phyloP scores from a whole-genome alignment of 805 yeast genomes.

The Yarrowia sp. region DNA sequence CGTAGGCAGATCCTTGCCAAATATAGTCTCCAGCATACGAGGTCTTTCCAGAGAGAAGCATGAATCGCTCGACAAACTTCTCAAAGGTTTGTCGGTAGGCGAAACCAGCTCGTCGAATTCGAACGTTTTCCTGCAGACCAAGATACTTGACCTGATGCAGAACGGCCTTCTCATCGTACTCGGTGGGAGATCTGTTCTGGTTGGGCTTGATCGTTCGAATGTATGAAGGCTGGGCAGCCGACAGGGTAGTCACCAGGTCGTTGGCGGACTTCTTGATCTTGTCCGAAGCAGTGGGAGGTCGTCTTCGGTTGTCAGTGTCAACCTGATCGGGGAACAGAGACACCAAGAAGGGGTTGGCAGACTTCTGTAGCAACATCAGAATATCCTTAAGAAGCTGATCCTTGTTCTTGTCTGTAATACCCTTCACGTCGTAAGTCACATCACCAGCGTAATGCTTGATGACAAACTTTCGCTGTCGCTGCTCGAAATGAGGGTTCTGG shows the following conservation, averaged over 20 bases:
- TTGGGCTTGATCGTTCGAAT: slow-evolving; percentile 97
- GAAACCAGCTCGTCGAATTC: slow-evolving; percentile 97
- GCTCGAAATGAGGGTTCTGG: slow-evolving; percentile 80
- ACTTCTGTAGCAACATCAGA: slow-evolving; percentile 69
- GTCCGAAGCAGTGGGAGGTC: slow-evolving; percentile 96
- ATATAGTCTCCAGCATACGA: slow-evolving; percentile 86
- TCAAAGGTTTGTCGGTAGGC: slow-evolving; percentile 97
- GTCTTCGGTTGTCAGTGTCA: slow-evolving; percentile 62
- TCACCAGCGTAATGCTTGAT: slow-evolving; percentile 98
- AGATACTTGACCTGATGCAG: slow-evolving; percentile 93
- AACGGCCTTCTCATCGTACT: slow-evolving; percentile 84
- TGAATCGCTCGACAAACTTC: slow-evolving; percentile 91
- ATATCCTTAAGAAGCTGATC: slow-evolving; percentile 89
- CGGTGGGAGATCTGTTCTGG: slow-evolving; percentile 84
- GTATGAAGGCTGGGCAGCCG: slow-evolving; percentile 90
- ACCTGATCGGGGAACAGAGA: slow-evolving; percentile 61
- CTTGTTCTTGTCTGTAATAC: slow-evolving; percentile 95
- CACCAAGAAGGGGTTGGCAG: slow-evolving; percentile 61
- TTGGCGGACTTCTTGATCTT: slow-evolving; percentile 92
- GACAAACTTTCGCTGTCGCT: slow-evolving; percentile 80
- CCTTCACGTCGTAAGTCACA: slow-evolving; percentile 82
- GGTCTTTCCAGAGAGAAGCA: slow-evolving; percentile 77
- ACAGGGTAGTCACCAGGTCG: slow-evolving; percentile 78
- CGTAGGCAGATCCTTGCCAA: slow-evolving; percentile 57
- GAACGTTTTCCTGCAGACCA: slow-evolving; percentile 93